Base-by-base conservation (phyloP, 2,329 filamentous ascomycete species). In the Ophiocordyceps robertsii region DNA sequence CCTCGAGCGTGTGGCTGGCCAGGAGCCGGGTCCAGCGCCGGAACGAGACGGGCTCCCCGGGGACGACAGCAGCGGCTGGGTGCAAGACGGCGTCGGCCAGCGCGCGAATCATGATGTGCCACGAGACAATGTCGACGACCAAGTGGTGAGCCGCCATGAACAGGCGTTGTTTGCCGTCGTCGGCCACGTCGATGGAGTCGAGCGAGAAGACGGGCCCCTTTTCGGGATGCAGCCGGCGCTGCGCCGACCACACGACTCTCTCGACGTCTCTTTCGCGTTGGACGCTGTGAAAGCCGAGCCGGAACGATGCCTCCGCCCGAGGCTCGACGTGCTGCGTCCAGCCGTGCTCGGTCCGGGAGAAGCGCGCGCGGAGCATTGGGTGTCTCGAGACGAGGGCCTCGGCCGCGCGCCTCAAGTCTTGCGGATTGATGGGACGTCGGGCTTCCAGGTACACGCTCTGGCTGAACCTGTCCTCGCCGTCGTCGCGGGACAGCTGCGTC, bases 231-330 rank as follows among this genome's bases (percentile, higher is more conserved):
- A 32, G 12, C 11, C 30, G 30, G 14, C 30, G 30, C 14, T 32
- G 30, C 4, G 11, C 30, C 14, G 30, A 32, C 14, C 14, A 12
- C 4, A 32, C 9, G 5, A 32, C 11, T 4, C 30, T 13, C 4
- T 12, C 30, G 11, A 10, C 30, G 11, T 32, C 30, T 11, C 12
- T 12, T 4, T 4, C 4, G 4, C 11, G 3, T 32, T 12, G 4
- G 4, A 32, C 30, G 11, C 14, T 11, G 9, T n/a, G 11, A 4
- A 13, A 12, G 4, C 14, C 30, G 14, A 32, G 14, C 30, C 11
- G 59, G 49, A 32, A 32, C 3, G 11, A 13, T 12, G 5, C 30
- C 5, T 12, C 30, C 14, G 12, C 30, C 24, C 7, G 24, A 7
- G 24, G 7, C 24, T 24, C 24, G 7, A 24, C 7, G 24, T 24